Base-by-base conservation (phyloP, 805 yeast genomes). In the Pichia manshurica region DNA sequence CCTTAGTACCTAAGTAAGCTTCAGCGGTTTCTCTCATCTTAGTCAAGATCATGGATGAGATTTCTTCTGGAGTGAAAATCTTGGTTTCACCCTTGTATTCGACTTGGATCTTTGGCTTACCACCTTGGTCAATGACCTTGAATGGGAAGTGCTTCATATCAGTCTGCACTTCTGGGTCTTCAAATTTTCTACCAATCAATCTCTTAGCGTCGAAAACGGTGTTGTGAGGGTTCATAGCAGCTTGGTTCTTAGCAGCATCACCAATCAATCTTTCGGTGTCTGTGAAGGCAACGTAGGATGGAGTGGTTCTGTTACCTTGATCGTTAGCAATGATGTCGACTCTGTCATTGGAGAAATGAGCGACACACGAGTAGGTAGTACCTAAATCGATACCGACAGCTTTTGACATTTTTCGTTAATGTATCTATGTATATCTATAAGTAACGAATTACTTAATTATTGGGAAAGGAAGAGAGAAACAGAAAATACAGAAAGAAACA, bases 221-320 rank as follows among this genome's bases (percentile, higher is more conserved):
- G 79, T 90, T 90, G 49, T 74, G 67, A 55, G 95, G 96, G 76
- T 89, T 89, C 68, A 89, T 81, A 49, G 96, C 90, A 55, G 96
- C 96, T 75, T 89, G 97, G 73, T 90, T 89, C 83, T 89, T 89
- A 56, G 96, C 97, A 58, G 96, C 91, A 69, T 88, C 96, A 74
- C 96, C 96, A 64, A 88, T 87, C 63, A 88, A 77, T 74, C 96
- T 82, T 77, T 89, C 97, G 48, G 85, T 79, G 58, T 85, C 93
- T 46, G 96, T 87, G 76, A 89, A 89, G 38, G 96, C 96, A 48
- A 90, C 97, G 67, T 84, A 90, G 29, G 96, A 90, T 49, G 97
- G 96, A 49, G 97, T 90, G 51, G 90, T 89, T 79, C 97, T 87
- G 81, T 89, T 89, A 82, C 97, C 97, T 77, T 89, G 97, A 71